Percentiles rank a stretch among this genome's conserved stretches.
phyloP scores from a whole-genome alignment of 768 basidiomycete species.

The Boletellus emodensis region DNA sequence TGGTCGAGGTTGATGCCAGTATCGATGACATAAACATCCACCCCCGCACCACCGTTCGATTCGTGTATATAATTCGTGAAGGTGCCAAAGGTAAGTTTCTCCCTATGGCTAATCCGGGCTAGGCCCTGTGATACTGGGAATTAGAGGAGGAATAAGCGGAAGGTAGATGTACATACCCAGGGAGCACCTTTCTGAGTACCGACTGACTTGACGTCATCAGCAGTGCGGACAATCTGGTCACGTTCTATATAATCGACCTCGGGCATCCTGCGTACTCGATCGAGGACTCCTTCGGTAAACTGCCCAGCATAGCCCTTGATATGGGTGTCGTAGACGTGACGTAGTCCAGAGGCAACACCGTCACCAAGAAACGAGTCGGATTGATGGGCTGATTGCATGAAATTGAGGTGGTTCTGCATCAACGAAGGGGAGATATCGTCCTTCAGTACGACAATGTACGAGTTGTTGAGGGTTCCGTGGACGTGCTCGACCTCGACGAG shows the following conservation, averaged over 20 bases:
- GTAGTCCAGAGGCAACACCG: slow-evolving; percentile 47
- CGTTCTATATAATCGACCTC: slow-evolving; percentile 92
- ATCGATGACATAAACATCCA: slow-evolving; percentile 86
- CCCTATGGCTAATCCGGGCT: slow-evolving; percentile 88
- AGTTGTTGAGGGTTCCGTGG: slow-evolving; percentile 76
- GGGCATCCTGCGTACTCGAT: slow-evolving; percentile 74
- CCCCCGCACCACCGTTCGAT: slow-evolving; percentile 76
- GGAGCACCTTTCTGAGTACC: slow-evolving; percentile 65
- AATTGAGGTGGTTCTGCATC: slow-evolving; percentile 74
- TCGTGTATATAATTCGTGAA: slow-evolving; percentile 83
- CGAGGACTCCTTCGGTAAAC: slow-evolving; percentile 67
- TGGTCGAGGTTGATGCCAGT: slow-evolving; percentile 89
- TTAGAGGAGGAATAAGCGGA: slow-evolving; percentile 9
- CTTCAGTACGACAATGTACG: slow-evolving; percentile 93
- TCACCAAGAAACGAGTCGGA: slow-evolving; percentile 47
- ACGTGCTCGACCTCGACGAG: slow-evolving; percentile 55
- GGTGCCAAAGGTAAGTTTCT: slow-evolving; percentile 68
- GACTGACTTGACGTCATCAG: slow-evolving; percentile 19
- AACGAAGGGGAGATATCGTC: slow-evolving; percentile 53
- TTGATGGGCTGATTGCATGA: slow-evolving; percentile 62
- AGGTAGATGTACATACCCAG: slow-evolving; percentile 56
- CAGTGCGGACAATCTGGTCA: slow-evolving; percentile 88
- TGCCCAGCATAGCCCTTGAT: slow-evolving; percentile 77
- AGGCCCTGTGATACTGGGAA: slow-evolving; percentile 60
- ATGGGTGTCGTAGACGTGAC: slow-evolving; percentile 74